Base-by-base conservation (phyloP, 78 protist species). In the Dictyostelium capitatum region DNA sequence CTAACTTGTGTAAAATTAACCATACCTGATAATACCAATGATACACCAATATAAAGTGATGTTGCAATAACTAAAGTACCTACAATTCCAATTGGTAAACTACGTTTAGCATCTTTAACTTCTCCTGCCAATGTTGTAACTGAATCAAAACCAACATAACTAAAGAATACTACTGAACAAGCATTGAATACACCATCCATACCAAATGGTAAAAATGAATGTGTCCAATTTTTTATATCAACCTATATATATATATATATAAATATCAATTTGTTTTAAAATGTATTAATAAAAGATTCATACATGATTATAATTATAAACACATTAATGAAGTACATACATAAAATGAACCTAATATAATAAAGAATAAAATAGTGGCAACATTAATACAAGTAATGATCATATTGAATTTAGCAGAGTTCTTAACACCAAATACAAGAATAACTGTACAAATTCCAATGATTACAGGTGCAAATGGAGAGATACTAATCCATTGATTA, bases 121-220 rank as follows among this genome's bases (percentile, higher is more conserved):
- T 95, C 97, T 51, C 85, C 92, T 1, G 97, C 89, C 6, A 90
- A 30, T 20, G 97, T 90, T 9, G 91, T 72, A 10, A 95, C 94
- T 5, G 97, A 65, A 56, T 96, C 97, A 80, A 96, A 96, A 20
- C 97, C 97, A 12, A 96, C 85, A 75, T 80, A 92, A 47, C 89
- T 46, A 50, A 96, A 96, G 92, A 96, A 96, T 8, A 96, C 53
- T 3, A 47, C 67, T n/a, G 95, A 90, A 41, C 90, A 77, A 12
- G 95, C 97, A 8, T 79, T 50, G 54, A 87, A 74, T 4, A 91
- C 89, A 30, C 96, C 97, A 50, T 43, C 46, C 23, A 79, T 30
- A 51, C 95, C 94, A 65, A 70, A 95, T 50, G 97, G 97, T 10
- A 96, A 25, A 56, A 96, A 96, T 30, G 94, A 91, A 1, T 37